These are phyloP conservation scores for Phytophthora aleatoria DNA, from an alignment of 352 stramenopile genomes.

Conservation along the genomic window DNA sequence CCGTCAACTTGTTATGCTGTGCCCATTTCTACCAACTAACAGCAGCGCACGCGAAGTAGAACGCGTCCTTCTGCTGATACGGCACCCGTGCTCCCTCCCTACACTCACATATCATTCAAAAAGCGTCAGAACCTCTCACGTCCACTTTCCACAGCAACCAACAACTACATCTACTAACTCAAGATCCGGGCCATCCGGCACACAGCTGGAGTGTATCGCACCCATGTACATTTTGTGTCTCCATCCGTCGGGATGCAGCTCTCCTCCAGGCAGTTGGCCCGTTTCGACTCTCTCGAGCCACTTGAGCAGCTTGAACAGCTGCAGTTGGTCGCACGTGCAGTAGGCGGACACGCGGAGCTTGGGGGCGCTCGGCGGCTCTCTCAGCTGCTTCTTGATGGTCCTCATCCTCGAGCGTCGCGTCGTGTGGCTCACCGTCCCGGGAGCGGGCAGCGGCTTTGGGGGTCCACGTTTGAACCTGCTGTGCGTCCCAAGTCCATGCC, in stretches of 20 bases:
- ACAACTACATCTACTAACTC: conserved; percentile 32
- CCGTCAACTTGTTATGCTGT: conserved; percentile 1
- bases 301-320: conserved; percentile 89
- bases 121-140: conserved; percentile 7
- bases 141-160: neutral
- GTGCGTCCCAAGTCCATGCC: conserved; percentile 48
- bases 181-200: conserved; percentile 41
- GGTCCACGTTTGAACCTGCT: conserved; percentile 60
- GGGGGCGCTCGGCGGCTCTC: conserved; percentile 66
- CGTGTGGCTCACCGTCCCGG: conserved; percentile 63
- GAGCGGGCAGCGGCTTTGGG: conserved; percentile 39
- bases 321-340: conserved; percentile 83
- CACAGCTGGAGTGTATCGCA: conserved; percentile 78
- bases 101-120: conserved; percentile 4
- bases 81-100: conserved; percentile 35
- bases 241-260: conserved; percentile 82
- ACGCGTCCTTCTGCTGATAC: conserved; percentile 83
- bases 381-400: conserved; percentile 83
- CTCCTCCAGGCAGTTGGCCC: conserved; percentile 71
- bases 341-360: conserved; percentile 88
- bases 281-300: conserved; percentile 85
- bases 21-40: neutral
- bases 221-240: conserved; percentile 90
- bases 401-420: conserved; percentile 82
- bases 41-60: conserved; percentile 79